Evolutionary conservation across 2,329 filamentous ascomycete species (phyloP).

Genomic region (Aureobasidium melanogenum): DNA sequence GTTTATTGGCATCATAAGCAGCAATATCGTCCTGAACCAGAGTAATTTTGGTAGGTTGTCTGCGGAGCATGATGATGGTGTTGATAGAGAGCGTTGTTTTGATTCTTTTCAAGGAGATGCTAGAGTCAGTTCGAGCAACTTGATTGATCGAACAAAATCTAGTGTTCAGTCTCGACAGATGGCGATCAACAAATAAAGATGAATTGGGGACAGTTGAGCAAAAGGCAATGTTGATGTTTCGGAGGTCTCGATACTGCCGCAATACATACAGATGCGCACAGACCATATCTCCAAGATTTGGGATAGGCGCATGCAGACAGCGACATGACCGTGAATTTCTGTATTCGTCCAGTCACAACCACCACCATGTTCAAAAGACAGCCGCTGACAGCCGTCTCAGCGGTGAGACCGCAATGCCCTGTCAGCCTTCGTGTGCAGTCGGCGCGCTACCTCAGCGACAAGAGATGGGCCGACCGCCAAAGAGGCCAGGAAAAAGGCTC

Average conservation of each 20-base stretch:
- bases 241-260: not conserved
- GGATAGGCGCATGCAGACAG: not conserved
- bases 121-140: not conserved
- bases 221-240: not conserved
- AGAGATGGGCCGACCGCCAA: not conserved
- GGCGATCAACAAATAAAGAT: not conserved
- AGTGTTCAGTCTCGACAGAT: not conserved
- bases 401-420: not conserved
- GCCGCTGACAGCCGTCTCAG: not conserved
- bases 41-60: slow-evolving; percentile 27
- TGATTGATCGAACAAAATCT: too few species aligned
- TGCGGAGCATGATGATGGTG: slow-evolving; percentile 24
- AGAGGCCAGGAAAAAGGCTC: slow-evolving; percentile 12
- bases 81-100: not conserved
- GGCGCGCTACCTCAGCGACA: slow-evolving; percentile 1
- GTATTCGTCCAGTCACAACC: not conserved
- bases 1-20: slow-evolving; percentile 25
- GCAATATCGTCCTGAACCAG: slow-evolving; percentile 27
- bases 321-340: not conserved
- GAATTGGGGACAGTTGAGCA: not conserved
- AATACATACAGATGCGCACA: not conserved
- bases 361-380: slow-evolving; percentile 10
- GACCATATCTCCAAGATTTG: not conserved
- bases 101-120: not conserved
- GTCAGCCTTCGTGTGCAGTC: not conserved